Base-by-base conservation (phyloP, 352 stramenopile genomes). In the Blastocystis sp. region DNA sequence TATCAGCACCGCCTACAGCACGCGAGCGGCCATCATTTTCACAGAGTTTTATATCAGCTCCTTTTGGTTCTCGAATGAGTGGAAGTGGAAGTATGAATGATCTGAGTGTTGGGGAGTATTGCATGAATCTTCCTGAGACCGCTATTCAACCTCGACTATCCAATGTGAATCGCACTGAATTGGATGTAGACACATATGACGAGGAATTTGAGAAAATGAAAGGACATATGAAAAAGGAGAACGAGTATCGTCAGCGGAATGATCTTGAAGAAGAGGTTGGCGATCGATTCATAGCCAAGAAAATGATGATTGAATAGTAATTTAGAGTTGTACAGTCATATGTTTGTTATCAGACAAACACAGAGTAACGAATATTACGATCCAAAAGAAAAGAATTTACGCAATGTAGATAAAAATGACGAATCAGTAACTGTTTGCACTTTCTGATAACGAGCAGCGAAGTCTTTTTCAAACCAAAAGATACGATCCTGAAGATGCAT, bases 271-370 rank as follows among this genome's bases (percentile, higher is more conserved):
- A 45, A 45, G 73, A 50, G 20, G 50, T 78, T 37, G 47, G 30
- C 5, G 73, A 85, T 18, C 73, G 47, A 3, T 85, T 85, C 63
- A 45, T 85, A 6, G 26, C 73, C 39, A 85, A 85, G 47, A 85
- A 85, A 45, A 85, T 41, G 50, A 85, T 85, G 54, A 43, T 85
- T 30, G 73, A 85, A 69, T 85, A 85, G 53, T 81, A 30, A 47
- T 81, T 81, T 81, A 81, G 70, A 30, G 11, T 65, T 37, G 20
- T 68, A 68, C n/a, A 68, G 59, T 37, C n/a, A 26, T 68, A 62
- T 24, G 56, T 26, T 66, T 66, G 6, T 66, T 66, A 30, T 24
- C 30, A 66, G n/a, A 66, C 30, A 66, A 16, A n/a, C 56, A 9
- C 9, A 34, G 30, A 34, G 30, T 34, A 34, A 34, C 30, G 30